Percentiles rank a stretch among this genome's conserved stretches.
Conservation (phyloP, 2,329 filamentous ascomycete genomes). For the Alternaria postmessia region DNA sequence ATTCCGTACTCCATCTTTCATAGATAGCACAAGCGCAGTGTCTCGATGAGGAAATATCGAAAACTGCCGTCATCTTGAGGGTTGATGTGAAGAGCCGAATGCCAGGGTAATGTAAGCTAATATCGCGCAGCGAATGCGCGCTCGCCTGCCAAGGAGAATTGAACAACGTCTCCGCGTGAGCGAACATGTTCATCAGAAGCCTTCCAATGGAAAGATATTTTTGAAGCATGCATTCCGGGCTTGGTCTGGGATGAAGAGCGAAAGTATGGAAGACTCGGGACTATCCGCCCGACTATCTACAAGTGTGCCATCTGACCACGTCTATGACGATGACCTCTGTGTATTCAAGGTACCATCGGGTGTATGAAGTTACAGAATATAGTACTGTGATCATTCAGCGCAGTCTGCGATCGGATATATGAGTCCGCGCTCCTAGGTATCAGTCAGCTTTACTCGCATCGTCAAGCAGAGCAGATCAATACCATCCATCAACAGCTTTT, state of each 20-base stretch:
- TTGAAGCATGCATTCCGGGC: not conserved
- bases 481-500: not conserved
- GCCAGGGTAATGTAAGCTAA: constrained; percentile 19
- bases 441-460: not conserved
- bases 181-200: not conserved
- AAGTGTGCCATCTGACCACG: not conserved
- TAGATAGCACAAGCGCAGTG: not conserved
- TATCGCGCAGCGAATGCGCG: constrained; percentile 21
- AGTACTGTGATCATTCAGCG: not conserved
- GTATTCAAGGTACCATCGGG: not conserved
- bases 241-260: not conserved
- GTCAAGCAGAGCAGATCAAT: not conserved
- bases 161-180: not conserved
- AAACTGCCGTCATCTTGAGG: constrained; percentile 11
- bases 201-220: not conserved
- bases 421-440: not conserved
- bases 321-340: not conserved
- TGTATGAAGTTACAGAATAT: not conserved
- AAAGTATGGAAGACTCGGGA: not conserved
- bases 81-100: constrained; percentile 13
- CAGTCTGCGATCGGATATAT: not conserved
- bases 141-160: constrained; percentile 18
- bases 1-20: not conserved
- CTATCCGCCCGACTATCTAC: constrained; percentile 2
- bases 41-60: not conserved